A percentile compares a stretch with the other conserved stretches of the same genome.
Conservation (phyloP, 2,329 filamentous ascomycete species). For the Fusarium sp. region DNA sequence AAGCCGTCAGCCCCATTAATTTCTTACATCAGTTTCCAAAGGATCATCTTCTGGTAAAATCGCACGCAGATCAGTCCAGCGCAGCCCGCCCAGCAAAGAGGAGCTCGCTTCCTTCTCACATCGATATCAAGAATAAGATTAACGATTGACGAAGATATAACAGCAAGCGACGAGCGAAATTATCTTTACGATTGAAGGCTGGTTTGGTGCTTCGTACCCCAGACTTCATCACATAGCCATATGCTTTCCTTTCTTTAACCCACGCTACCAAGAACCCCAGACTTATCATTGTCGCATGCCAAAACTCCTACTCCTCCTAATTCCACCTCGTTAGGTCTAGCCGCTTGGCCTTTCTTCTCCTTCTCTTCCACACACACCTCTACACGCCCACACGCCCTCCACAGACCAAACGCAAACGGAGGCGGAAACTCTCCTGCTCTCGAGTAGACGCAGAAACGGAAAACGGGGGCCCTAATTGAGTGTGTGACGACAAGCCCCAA, state of each 20-base stretch:
- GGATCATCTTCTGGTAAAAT: slow-evolving; percentile 10
- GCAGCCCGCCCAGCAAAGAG: slow-evolving; percentile 5
- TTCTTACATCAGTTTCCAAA: slow-evolving; percentile 35
- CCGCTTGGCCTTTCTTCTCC: slow-evolving; percentile 8
- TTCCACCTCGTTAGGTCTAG: slow-evolving; percentile 8
- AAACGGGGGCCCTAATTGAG: slow-evolving; percentile 11
- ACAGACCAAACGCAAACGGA: slow-evolving; percentile 11
- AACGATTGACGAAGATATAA: slow-evolving; percentile 1
- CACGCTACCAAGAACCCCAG: slow-evolving; percentile 5
- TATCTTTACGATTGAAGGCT: background rate
- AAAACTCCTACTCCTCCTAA: slow-evolving; percentile 14
- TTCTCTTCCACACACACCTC: slow-evolving; percentile 16
- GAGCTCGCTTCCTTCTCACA: background rate
- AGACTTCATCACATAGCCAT: background rate
- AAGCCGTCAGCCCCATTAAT: slow-evolving; percentile 29
- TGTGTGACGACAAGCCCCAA: slow-evolving; percentile 24
- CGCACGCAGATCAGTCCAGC: background rate
- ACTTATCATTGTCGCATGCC: slow-evolving; percentile 10
- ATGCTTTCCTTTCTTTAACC: background rate
- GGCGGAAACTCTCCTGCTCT: slow-evolving; percentile 1
- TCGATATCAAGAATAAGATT: background rate
- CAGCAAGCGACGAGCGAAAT: background rate
- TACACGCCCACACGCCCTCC: slow-evolving; percentile 18
- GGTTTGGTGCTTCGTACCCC: background rate
- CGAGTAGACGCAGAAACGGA: slow-evolving; percentile 15